A percentile compares a stretch with the other conserved stretches of the same genome.
phyloP scores from a whole-genome alignment of 2,329 filamentous ascomycete species.

The Alternaria sp. region DNA sequence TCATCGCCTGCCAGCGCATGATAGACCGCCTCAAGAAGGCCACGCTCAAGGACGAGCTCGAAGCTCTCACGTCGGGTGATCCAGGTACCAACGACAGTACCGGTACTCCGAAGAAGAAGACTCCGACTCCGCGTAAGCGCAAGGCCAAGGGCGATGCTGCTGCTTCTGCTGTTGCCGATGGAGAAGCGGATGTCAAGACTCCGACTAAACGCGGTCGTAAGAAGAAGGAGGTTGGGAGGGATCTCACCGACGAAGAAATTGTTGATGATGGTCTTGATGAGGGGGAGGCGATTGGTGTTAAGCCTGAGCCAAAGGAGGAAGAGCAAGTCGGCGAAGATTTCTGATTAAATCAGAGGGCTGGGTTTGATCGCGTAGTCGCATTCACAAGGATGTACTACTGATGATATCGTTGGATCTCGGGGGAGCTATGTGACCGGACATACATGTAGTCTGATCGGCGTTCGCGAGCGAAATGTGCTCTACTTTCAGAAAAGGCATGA shows the following conservation, averaged over 20 bases:
- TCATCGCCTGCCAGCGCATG: constrained; percentile 32
- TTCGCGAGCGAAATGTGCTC: not conserved
- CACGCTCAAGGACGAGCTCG: constrained; percentile 27
- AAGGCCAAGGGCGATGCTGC: constrained; percentile 16
- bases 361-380: not conserved
- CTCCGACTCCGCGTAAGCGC: constrained; percentile 25
- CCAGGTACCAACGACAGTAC: not conserved
- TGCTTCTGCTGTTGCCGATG: not conserved
- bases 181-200: not conserved
- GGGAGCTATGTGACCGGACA: not conserved
- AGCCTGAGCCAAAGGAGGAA: constrained; percentile 10
- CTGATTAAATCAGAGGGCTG: not conserved
- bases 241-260: not conserved
- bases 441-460: not conserved
- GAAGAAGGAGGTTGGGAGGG: constrained; percentile 10
- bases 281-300: constrained; percentile 1
- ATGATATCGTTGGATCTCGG: not conserved
- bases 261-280: not conserved
- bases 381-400: not conserved
- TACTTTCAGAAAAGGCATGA: not conserved
- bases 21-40: constrained; percentile 28
- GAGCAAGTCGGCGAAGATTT: not conserved
- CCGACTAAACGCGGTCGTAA: constrained; percentile 12
- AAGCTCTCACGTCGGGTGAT: constrained; percentile 16
- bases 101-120: constrained; percentile 20